Base-by-base conservation (phyloP, 116 monocot species). In the Phalaenopsis hybrid region DNA sequence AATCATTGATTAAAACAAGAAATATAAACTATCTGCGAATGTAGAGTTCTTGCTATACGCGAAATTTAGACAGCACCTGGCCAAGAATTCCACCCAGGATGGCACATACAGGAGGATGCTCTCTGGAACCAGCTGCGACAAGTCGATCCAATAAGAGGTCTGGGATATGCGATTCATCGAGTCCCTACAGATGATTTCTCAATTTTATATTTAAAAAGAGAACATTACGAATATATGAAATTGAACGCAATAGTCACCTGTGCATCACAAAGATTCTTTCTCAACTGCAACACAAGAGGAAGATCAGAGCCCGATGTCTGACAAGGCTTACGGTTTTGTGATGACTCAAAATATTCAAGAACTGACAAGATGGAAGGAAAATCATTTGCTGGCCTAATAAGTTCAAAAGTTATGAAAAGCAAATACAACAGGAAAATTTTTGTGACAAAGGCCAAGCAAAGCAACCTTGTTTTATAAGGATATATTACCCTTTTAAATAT, bases 71-170 rank as follows among this genome's bases (percentile, higher is more conserved):
- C 4, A 23, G 45, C 57, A 98, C 98, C 95, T 98, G 98, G 63
- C 95, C 98, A 82, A 98, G 95, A 76, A 95, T 88, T 81, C 95
- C 95, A 9, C 98, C 98, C 18, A 98, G 82, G 8, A 95, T 89
- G 61, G 98, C 93, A 85, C 93, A 98, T 51, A 98, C 93, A 78
- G 98, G 93, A 21, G 95, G 95, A 93, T 88, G 59, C 84, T 95
- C 90, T 59, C 74, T 88, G 44, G 51, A 68, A 57, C 92, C 94
- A 74, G 93, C 93, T 41, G 82, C 82, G 65, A 94, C 58, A 18
- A 98, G 75, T n/a, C 89, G 81, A 72, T 93, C 87, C 55, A 95
- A 63, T 28, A 95, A 88, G 34, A 43, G 23, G 5, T 55, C 48
- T 58, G 93, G 90, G 20, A 98, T 77, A 76, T 88, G 88, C 46